These are phyloP conservation scores for Venturia pyrina DNA, from an alignment of 2,329 filamentous ascomycete species.

Conservation along the genomic window DNA sequence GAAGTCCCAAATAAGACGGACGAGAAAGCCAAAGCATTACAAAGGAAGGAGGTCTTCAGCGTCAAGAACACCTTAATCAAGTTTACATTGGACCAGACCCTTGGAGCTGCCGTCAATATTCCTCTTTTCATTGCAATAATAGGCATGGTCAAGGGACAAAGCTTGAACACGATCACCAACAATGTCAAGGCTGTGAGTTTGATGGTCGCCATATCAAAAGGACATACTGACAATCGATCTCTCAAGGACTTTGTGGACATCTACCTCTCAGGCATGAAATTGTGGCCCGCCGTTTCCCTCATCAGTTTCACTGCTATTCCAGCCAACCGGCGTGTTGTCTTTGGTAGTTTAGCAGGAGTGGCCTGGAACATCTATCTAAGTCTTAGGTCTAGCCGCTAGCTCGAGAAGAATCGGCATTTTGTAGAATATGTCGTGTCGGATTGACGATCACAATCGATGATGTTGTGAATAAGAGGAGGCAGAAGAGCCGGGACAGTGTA, in stretches of 20 bases:
- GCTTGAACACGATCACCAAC: conserved; percentile 20
- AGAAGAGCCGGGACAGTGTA: too few relatives aligned
- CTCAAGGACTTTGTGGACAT: conserved; percentile 32
- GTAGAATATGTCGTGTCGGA: background rate
- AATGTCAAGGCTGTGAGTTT: conserved; percentile 25
- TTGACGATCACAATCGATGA: background rate
- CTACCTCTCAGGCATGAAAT: conserved; percentile 57
- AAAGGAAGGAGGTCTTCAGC: conserved; percentile 33
- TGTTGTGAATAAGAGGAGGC: too few relatives aligned
- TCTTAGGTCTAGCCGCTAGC: background rate
- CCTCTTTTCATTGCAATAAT: conserved; percentile 52
- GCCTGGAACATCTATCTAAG: conserved; percentile 69
- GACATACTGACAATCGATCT: conserved; percentile 24
- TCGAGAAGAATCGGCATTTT: background rate
- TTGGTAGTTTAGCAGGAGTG: conserved; percentile 63
- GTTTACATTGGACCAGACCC: conserved; percentile 57
- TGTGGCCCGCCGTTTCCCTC: conserved; percentile 63
- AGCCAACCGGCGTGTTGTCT: conserved; percentile 59
- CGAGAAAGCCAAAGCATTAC: conserved; percentile 25
- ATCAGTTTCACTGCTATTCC: conserved; percentile 63
- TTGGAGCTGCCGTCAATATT: conserved; percentile 57
- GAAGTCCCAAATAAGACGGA: conserved; percentile 13
- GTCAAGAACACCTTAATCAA: conserved; percentile 57
- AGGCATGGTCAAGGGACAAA: conserved; percentile 36
- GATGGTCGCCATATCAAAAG: conserved; percentile 21